Percentiles rank a stretch among this genome's conserved stretches.
These are phyloP conservation scores for Apiospora phragmitis DNA, from an alignment of 2,329 filamentous ascomycete genomes.

Conservation along the genomic window DNA sequence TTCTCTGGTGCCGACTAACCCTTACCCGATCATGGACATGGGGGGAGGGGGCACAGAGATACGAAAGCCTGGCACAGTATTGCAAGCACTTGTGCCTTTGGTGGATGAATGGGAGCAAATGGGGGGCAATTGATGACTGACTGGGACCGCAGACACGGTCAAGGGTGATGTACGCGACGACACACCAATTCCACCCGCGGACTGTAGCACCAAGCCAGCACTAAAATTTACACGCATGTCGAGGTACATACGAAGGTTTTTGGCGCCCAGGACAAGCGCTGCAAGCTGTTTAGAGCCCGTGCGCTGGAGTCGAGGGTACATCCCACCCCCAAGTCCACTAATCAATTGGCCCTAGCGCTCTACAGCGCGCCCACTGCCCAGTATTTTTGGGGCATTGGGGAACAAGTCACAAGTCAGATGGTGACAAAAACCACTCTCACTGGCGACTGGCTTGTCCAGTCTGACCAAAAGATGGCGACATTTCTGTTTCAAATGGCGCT, in stretches of 20 bases:
- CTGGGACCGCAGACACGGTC: not conserved
- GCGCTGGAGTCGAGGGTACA: not conserved
- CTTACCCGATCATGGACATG: not conserved
- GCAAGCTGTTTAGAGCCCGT: not conserved
- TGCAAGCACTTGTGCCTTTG: not conserved
- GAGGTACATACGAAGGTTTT: not conserved
- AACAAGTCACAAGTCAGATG: slow-evolving; percentile 1
- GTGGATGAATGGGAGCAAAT: not conserved
- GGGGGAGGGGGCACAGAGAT: not conserved
- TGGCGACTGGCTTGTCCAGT: not conserved
- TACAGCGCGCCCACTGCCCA: not conserved
- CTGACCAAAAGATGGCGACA: not conserved
- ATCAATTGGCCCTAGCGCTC: not conserved
- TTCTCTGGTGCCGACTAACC: not conserved
- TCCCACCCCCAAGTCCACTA: not conserved
- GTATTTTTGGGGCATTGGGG: not conserved
- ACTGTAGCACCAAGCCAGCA: not conserved
- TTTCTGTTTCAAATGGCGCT: not conserved
- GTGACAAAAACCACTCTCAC: not conserved
- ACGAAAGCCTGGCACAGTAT: not conserved
- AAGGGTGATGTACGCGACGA: not conserved
- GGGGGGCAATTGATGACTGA: not conserved
- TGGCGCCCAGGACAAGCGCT: too few relatives aligned
- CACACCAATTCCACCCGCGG: not conserved
- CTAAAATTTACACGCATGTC: not conserved